Evolutionary conservation across 768 basidiomycete species (phyloP), one percentile per base, ranked within the genome.

Genomic region (Albatrellus ellisii): DNA sequence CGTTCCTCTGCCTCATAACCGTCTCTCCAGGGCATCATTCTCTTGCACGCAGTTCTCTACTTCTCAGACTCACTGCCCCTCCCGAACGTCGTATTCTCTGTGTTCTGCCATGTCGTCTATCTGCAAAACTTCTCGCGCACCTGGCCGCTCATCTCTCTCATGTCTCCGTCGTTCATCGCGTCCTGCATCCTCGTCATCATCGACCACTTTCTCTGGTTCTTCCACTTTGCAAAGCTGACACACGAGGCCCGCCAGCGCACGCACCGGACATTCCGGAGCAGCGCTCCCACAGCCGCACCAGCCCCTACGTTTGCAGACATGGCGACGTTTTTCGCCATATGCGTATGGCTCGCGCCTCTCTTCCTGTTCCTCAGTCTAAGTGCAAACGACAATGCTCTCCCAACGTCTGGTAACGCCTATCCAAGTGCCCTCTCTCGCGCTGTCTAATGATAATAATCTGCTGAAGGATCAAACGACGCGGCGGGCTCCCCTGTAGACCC

Each of bases 151-250:
- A 97, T 99, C 52, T 91, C 88, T 2, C 72, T 99, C 36, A 73
- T 86, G 12, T 97, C 92, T 0, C 56, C 65, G 15, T 75, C 77
- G 5, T 98, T 99, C 69, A 60, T 98, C 35, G 69, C 75, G 0
- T 97, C 92, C 0, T 95, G 91, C 59, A 48, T 71, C 15, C 64
- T 92, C 42, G 94, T 95, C 49, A 72, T 99, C 43, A 59, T 65
- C 1, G 89, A 97, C 63, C 95, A 98, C 60, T 97, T 97, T 56
- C 59, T 88, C 29, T 97, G 92, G 88, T 99, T 99, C 68, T 89
- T 86, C 64, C 73, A 98, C 62, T 98, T 98, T 59, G 76, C 91
- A 32, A 72, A 64, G 22, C 52, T 80, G 28, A 74, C 79, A 7
- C 76, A 75, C 43, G 73, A 80, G 26, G 73, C 79, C 12, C 65